Percentiles rank a stretch among this genome's conserved stretches.
Evolutionary conservation across 768 basidiomycete genomes (phyloP).

Genomic region (Boletus edulis): DNA sequence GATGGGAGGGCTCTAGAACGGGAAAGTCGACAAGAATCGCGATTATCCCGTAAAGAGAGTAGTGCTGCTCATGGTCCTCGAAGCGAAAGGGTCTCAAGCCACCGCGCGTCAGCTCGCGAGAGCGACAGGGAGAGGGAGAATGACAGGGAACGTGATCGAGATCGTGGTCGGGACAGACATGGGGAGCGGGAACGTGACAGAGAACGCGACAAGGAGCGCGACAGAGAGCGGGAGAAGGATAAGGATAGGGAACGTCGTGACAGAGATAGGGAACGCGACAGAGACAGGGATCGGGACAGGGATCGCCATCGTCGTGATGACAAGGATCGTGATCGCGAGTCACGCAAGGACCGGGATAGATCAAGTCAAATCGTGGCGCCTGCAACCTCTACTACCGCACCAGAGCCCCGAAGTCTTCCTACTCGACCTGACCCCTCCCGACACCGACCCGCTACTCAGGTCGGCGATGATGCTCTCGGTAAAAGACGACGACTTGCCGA

Average conservation of each 20-base stretch:
- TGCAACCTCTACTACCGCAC: constrained; percentile 26
- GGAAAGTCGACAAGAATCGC: constrained; percentile 45
- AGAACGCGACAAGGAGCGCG: constrained; percentile 42
- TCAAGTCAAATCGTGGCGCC: constrained; percentile 35
- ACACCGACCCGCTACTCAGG: constrained; percentile 45
- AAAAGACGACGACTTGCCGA: constrained; percentile 69
- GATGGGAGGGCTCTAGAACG: constrained; percentile 58
- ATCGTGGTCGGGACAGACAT: constrained; percentile 45
- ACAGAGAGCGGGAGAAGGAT: constrained; percentile 38
- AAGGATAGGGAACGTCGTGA: constrained; percentile 39
- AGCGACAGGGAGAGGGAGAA: constrained; percentile 41
- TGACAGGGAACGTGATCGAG: constrained; percentile 48
- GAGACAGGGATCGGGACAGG: constrained; percentile 42
- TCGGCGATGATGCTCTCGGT: constrained; percentile 63
- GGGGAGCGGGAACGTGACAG: constrained; percentile 48
- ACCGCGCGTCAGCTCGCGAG: constrained; percentile 37
- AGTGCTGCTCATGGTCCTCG: constrained; percentile 52
- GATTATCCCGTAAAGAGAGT: constrained; percentile 43
- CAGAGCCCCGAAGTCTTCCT: constrained; percentile 57
- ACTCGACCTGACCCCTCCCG: constrained; percentile 58
- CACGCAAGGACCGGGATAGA: constrained; percentile 59
- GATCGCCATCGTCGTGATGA: constrained; percentile 55
- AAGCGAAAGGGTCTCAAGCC: constrained; percentile 44
- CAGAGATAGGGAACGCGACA: constrained; percentile 48
- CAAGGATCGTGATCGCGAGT: constrained; percentile 63